Base-by-base conservation (phyloP, 2,329 filamentous ascomycete species). In the Hypoxylon sp. region DNA sequence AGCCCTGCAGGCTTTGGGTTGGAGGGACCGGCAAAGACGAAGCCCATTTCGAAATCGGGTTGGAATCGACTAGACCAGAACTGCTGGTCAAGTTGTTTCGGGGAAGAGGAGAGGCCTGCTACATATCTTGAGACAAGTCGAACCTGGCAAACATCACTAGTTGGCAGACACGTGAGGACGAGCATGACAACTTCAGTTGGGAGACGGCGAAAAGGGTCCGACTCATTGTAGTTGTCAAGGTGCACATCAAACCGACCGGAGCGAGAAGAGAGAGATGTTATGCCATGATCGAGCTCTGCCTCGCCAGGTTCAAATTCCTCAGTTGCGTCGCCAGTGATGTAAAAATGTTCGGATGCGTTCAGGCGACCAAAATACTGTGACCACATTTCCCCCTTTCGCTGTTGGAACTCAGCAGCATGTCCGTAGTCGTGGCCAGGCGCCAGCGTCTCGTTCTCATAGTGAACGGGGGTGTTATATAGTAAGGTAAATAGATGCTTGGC, bases 11-110 rank as follows among this genome's bases (percentile, higher is more conserved):
- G 62, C 3, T 50, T 38, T 17, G 35, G 48, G 29, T 45, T 41
- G 4, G 40, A 54, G 17, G 56, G 29, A 4, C 53, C 55, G 27
- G 63, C 63, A 37, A 67, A 68, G 8, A 60, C 63, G 23, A 67
- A 69, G 0, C 45, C 63, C 58, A 67, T 64, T 47, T 67, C 65
- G 27, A 43, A 47, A 8, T 59, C 55, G 1, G 21, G 15, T 3
- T 38, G 38, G 41, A 67, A 69, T n/a, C 66, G 62, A 23, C 60
- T 66, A 3, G 56, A 48, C 65, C 66, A 67, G 48, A 69, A 67
- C 1, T 41, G 27, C 41, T 64, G 66, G 11, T 58, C 42, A 8
- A 68, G 58, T 2, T 57, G 37, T 3, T 18, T 24, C 3, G 60
- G 61, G 4, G 54, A 17, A 13, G 63, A 55, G 2, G 31, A 33